phyloP scores from a whole-genome alignment of 495 filamentous ascomycete genomes.

The Thozetella sp. region DNA sequence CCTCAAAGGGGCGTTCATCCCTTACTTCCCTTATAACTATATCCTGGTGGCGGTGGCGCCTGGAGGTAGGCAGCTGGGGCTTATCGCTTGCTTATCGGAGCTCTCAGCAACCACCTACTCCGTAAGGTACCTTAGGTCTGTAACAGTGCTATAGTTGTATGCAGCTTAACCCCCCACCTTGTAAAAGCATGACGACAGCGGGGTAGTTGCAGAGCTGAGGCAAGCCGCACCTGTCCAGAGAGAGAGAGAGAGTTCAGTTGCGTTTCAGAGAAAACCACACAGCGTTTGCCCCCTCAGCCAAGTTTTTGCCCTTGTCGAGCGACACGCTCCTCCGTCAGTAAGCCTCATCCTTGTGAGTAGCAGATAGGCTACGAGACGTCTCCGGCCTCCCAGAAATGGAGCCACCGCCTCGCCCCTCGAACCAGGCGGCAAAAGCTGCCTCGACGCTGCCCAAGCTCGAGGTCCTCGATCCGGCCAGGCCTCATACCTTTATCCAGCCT shows the following conservation, averaged over 20 bases:
- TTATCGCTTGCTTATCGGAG: neutral
- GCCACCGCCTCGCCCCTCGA: neutral
- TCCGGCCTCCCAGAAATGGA: neutral
- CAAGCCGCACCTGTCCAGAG: constrained; percentile 43
- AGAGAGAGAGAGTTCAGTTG: neutral
- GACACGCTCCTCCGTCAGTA: neutral
- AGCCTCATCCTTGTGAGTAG: neutral
- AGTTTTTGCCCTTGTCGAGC: neutral
- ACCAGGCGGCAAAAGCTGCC: neutral
- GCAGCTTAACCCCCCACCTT: neutral
- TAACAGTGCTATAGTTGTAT: too few relatives aligned
- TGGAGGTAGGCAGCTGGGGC: too few relatives aligned
- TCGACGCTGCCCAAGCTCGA: constrained; percentile 26
- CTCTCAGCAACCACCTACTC: too few relatives aligned
- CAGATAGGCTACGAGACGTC: too few relatives aligned
- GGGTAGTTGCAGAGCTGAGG: constrained; percentile 47
- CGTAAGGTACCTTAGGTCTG: too few relatives aligned
- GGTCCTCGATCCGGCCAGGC: constrained; percentile 25
- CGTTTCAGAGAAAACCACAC: too few relatives aligned
- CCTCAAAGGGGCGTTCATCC: too few relatives aligned
- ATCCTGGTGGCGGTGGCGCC: too few relatives aligned
- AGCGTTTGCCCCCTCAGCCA: too few relatives aligned
- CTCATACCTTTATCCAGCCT: constrained; percentile 55
- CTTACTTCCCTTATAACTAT: too few relatives aligned
- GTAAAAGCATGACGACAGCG: constrained; percentile 38